Percentiles rank a stretch among this genome's conserved stretches.
phyloP scores from a whole-genome alignment of 208 protist species.

The Phytomonas sp. region DNA sequence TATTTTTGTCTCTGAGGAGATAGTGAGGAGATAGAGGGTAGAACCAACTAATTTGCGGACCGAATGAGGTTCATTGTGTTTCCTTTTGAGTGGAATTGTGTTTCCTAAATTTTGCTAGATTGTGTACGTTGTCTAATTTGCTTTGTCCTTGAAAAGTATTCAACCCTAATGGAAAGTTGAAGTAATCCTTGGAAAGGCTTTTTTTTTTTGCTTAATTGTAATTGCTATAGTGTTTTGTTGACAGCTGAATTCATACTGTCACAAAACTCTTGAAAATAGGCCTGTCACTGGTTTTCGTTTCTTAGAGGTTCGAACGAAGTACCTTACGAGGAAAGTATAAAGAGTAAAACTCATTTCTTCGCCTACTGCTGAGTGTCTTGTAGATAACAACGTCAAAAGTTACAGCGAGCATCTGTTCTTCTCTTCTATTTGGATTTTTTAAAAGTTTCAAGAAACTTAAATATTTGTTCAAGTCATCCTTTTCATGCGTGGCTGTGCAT shows the following conservation, averaged over 20 bases:
- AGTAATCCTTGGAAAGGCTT: neutral
- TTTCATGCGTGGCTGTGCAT: neutral
- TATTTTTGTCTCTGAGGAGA: conserved; percentile 4
- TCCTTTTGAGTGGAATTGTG: neutral
- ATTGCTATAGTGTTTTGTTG: neutral
- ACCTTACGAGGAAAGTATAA: neutral
- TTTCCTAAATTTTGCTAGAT: neutral
- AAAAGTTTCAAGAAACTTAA: conserved; percentile 3
- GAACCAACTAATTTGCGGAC: neutral
- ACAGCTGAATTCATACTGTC: neutral
- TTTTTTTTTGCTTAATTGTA: neutral
- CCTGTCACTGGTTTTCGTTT: neutral
- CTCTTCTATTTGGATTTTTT: neutral
- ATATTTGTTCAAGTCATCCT: neutral
- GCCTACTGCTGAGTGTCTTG: conserved; percentile 4
- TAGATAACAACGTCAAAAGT: neutral
- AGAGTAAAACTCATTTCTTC: neutral
- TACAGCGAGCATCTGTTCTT: neutral
- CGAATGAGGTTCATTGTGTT: neutral
- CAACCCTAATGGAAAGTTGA: neutral
- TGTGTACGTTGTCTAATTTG: neutral
- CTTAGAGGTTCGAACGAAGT: neutral
- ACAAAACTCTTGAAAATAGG: neutral
- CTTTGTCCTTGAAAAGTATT: neutral
- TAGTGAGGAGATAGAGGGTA: neutral